Conservation (phyloP, 2,329 filamentous ascomycete genomes). For the Fusarium fujikuroi region DNA sequence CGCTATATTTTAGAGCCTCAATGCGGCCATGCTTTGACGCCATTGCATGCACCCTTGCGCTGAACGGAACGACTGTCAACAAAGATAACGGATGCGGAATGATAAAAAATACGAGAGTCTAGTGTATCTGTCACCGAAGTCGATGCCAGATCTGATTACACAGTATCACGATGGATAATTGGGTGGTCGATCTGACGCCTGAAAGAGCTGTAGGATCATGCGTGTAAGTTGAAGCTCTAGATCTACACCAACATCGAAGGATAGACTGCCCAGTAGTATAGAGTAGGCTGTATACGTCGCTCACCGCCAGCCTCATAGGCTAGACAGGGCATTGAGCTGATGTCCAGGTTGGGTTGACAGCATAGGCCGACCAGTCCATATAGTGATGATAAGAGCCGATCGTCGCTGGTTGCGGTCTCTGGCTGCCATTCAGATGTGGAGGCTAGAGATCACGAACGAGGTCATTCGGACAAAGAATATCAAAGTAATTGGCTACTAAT, state of each 20-base stretch:
- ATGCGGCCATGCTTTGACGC: neutral
- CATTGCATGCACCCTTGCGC: neutral
- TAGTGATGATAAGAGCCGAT: conserved; percentile 20
- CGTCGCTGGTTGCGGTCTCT: conserved; percentile 12
- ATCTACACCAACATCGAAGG: conserved; percentile 1
- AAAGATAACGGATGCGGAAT: neutral
- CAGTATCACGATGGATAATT: neutral
- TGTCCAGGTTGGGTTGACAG: conserved; percentile 2
- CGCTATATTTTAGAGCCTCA: conserved; percentile 1
- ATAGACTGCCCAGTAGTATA: neutral
- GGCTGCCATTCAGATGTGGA: neutral
- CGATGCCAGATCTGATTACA: neutral
- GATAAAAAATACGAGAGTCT: neutral
- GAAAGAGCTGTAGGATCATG: neutral
- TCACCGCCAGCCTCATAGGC: conserved; percentile 19
- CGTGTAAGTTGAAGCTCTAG: conserved; percentile 5
- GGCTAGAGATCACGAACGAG: conserved; percentile 6
- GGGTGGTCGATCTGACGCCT: neutral
- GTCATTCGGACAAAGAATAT: conserved; percentile 3
- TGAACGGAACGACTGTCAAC: neutral
- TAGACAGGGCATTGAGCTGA: neutral
- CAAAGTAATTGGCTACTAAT: neutral
- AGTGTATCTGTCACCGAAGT: neutral
- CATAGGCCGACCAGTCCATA: conserved; percentile 8
- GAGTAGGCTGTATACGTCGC: neutral